phyloP scores from a whole-genome alignment of 1,284 basidiomycete species.

The Puccinia brachypodii region DNA sequence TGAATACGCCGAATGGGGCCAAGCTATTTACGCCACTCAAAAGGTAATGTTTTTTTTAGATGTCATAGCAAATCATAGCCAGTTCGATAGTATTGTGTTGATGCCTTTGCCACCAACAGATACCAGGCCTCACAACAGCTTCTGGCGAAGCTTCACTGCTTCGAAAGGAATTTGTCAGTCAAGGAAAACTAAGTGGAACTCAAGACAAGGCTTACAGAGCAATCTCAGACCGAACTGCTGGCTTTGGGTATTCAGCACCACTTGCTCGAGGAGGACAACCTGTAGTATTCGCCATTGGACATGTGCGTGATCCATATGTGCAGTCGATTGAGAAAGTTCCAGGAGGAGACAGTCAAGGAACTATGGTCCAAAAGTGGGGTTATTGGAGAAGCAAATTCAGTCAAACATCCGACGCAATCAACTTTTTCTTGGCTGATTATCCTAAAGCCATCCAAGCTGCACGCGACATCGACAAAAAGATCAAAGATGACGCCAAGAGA shows the following conservation, averaged over 20 bases:
- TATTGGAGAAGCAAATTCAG: conserved; percentile 55
- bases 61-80: too few species aligned
- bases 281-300: conserved; percentile 32
- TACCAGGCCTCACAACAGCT: conserved; percentile 33
- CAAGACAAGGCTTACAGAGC: conserved; percentile 32
- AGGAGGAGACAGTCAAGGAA: not conserved
- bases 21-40: conserved; percentile 53
- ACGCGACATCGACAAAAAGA: conserved; percentile 52
- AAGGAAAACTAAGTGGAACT: conserved; percentile 33
- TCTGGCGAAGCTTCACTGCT: conserved; percentile 45
- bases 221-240: conserved; percentile 32
- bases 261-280: not conserved
- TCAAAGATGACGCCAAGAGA: conserved; percentile 54
- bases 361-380: conserved; percentile 47
- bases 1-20: conserved; percentile 56
- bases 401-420: conserved; percentile 52
- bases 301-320: conserved; percentile 46
- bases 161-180: conserved; percentile 54
- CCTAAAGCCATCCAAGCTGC: conserved; percentile 52
- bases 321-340: conserved; percentile 15
- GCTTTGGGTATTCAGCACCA: conserved; percentile 19
- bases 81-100: not conserved
- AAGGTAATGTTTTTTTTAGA: conserved; percentile 47
- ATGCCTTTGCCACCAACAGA: not conserved
- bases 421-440: conserved; percentile 56